Evolutionary conservation across 2,329 filamentous ascomycete genomes (phyloP).

Genomic region (Sporothrix brasiliensis): DNA sequence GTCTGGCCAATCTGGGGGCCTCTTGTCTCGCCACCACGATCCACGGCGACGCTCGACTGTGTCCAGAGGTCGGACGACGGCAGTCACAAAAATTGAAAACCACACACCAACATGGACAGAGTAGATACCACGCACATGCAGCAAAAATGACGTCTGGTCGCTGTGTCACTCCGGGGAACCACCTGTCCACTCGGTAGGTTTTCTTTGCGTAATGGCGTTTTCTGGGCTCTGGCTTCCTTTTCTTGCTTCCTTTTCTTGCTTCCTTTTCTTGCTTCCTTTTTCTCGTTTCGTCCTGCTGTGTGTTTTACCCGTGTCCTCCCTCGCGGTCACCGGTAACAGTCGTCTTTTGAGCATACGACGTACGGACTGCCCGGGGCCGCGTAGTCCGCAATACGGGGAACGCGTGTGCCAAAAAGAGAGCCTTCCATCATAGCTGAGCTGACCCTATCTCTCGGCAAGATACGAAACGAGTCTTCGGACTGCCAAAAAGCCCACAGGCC

Average conservation of each 20-base stretch:
- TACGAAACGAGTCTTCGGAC: neutral
- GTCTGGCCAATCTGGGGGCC: neutral
- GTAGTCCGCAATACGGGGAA: slow-evolving; percentile 17
- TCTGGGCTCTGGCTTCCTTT: slow-evolving; percentile 1
- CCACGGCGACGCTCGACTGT: neutral
- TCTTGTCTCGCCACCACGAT: slow-evolving; percentile 7
- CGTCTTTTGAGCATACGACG: neutral
- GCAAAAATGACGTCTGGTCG: neutral
- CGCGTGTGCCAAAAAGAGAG: neutral
- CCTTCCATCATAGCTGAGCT: neutral
- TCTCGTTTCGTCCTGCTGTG: slow-evolving; percentile 18
- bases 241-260: slow-evolving; percentile 19
- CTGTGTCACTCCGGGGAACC: neutral
- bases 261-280: slow-evolving; percentile 19
- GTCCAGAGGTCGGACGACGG: neutral
- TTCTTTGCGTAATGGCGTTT: slow-evolving; percentile 13
- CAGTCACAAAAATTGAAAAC: neutral
- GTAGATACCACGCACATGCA: neutral
- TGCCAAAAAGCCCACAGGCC: neutral
- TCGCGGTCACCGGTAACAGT: slow-evolving; percentile 3
- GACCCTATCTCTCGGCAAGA: neutral
- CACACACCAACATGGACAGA: neutral
- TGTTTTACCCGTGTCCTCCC: slow-evolving; percentile 6
- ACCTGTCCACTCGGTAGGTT: neutral
- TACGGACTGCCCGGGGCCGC: slow-evolving; percentile 3